Percentiles rank a stretch among this genome's conserved stretches.
Conservation (phyloP, 2,329 filamentous ascomycete species). For the Aspergillus sclerotialis region DNA sequence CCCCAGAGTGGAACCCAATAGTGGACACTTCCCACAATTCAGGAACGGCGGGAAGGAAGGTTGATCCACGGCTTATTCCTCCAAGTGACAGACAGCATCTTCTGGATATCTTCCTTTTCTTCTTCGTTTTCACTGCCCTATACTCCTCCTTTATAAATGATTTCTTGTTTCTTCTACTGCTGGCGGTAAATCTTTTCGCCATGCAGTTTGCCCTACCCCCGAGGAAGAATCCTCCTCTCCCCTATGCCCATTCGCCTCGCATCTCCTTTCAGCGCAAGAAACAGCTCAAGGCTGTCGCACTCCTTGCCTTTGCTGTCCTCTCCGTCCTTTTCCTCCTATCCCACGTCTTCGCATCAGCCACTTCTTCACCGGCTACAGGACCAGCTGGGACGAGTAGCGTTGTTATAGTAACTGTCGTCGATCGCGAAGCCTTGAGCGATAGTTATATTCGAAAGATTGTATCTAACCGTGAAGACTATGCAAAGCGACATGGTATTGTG, state of each 20-base stretch:
- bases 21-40: too few relatives aligned
- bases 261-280: conserved; percentile 47
- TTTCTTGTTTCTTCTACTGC: conserved; percentile 7
- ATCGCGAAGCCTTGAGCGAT: conserved; percentile 57
- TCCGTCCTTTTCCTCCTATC: conserved; percentile 57
- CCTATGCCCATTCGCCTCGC: conserved; percentile 51
- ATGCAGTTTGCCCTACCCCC: conserved; percentile 92
- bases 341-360: conserved; percentile 26
- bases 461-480: conserved; percentile 79
- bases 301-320: conserved; percentile 50
- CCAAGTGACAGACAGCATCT: too few relatives aligned
- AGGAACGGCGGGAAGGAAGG: too few relatives aligned
- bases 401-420: conserved; percentile 80
- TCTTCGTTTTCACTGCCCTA: too few relatives aligned
- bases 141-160: too few relatives aligned
- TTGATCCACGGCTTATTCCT: too few relatives aligned
- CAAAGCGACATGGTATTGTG: conserved; percentile 67
- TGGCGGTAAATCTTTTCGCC: conserved; percentile 13
- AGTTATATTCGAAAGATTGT: conserved; percentile 67
- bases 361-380: conserved; percentile 15
- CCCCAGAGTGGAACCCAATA: too few relatives aligned
- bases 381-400: conserved; percentile 40
- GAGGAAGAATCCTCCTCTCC: conserved; percentile 71
- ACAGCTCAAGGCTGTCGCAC: conserved; percentile 53
- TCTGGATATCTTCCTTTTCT: too few relatives aligned